These are phyloP conservation scores for Suhomyces faveliae DNA, from an alignment of 805 yeast genomes.

Conservation along the genomic window DNA sequence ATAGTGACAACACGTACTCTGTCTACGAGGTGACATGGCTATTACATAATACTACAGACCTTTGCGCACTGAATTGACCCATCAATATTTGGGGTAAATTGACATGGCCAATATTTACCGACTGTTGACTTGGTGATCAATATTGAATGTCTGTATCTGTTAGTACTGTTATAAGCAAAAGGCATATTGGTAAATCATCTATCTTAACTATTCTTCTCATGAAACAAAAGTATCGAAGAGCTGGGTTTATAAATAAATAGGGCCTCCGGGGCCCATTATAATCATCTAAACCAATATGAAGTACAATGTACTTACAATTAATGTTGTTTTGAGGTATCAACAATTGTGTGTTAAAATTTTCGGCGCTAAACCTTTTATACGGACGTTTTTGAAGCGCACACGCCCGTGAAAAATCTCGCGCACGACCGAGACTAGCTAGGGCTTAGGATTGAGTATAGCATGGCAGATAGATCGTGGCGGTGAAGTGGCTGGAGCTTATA, in stretches of 20 bases:
- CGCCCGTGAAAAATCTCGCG: neutral
- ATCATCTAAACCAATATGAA: constrained; percentile 14
- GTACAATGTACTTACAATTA: neutral
- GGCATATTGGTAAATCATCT: constrained; percentile 13
- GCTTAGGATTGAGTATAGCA: neutral
- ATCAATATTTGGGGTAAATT: too few species aligned
- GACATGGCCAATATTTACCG: too few species aligned
- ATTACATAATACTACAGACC: too few species aligned
- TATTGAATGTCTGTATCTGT: constrained; percentile 1
- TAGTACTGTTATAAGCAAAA: constrained; percentile 4
- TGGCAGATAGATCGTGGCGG: neutral
- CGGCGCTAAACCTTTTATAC: neutral
- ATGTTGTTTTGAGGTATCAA: too few species aligned
- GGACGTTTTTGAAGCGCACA: neutral
- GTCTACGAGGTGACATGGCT: too few species aligned
- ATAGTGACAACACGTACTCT: too few species aligned
- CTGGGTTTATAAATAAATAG: constrained; percentile 24
- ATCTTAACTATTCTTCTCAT: constrained; percentile 22
- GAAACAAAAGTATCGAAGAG: constrained; percentile 26
- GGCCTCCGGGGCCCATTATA: constrained; percentile 25
- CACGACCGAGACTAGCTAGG: neutral
- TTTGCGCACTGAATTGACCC: too few species aligned
- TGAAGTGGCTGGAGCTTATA: neutral
- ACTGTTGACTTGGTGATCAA: too few species aligned
- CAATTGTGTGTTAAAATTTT: neutral